Evolutionary conservation across 768 basidiomycete genomes (phyloP), one percentile per base, ranked within the genome.

Genomic region (Tylopilus vinaceipallidus): DNA sequence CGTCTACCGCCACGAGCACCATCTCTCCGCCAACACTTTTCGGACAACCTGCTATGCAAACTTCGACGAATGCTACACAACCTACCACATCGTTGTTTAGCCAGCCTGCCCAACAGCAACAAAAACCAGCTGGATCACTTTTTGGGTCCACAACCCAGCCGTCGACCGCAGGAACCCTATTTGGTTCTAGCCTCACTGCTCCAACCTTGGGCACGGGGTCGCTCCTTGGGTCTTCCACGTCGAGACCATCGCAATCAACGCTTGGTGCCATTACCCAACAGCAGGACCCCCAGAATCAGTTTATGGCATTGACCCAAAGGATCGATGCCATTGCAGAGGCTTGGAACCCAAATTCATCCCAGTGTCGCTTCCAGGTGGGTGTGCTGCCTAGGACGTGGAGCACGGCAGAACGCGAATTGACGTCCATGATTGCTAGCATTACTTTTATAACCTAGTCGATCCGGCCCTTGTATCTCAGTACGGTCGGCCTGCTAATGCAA

Each of bases 401-500:
- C n/a, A n/a, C n/a, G 19, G 22, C 29, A 17, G 10, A 19, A 16
- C 24, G 24, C 27, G 16, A 35, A 30, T 44, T 60, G 34, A 55
- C 12, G 27, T 27, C 9, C 38, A 6, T 34, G 13, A 36, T 35
- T 33, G 17, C 32, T 47, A 92, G 90, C 80, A 89, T 55, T 82
- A 81, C 54, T 94, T 94, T 57, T 93, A 94, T 65, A 93, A 92
- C 58, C 71, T 89, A 13, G 88, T 92, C 4, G 82, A 87, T 57
- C 87, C 88, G 0, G 72, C 71, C 6, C 75, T 84, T 56, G 80
- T 87, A 3, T 73, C 71, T 23, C 56, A 83, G 44, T 94, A 88
- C 54, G 83, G 79, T 7, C 81, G 87, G 14, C 91, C 91, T 12
- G 64, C 74, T 13, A 89, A 89, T 57, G 83, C 83, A 12, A 77